Percentiles rank a stretch among this genome's conserved stretches.
These are phyloP conservation scores for Debaryomycetaceae sp. DNA, from an alignment of 1,139 yeast species.

Conservation along the genomic window DNA sequence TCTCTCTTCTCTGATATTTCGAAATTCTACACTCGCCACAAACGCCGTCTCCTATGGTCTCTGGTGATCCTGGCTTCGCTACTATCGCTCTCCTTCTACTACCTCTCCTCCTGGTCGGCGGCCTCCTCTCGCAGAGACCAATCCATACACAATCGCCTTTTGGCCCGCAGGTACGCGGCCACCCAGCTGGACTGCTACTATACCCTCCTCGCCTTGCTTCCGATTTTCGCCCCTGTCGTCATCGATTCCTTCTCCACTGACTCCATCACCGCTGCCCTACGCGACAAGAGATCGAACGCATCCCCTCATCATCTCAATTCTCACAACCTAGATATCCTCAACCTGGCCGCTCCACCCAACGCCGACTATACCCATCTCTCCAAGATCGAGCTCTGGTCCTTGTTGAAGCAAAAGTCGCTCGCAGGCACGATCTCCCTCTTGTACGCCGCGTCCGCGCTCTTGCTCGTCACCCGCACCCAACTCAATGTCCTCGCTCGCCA, in stretches of 20 bases:
- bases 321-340: constrained; percentile 6
- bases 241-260: constrained; percentile 61
- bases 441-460: constrained; percentile 58
- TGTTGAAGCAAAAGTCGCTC: constrained; percentile 64
- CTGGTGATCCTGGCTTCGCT: constrained; percentile 52
- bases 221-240: constrained; percentile 62
- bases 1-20: constrained; percentile 43
- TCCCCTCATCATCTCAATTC: constrained; percentile 1
- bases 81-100: no score
- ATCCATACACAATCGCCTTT: constrained; percentile 70
- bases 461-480: constrained; percentile 73
- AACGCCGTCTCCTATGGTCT: constrained; percentile 45
- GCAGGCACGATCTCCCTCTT: constrained; percentile 64
- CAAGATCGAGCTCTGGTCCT: constrained; percentile 79
- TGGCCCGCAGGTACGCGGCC: constrained; percentile 58
- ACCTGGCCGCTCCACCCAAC: constrained; percentile 8
- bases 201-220: constrained; percentile 75
- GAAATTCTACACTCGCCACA: constrained; percentile 51
- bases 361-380: constrained; percentile 29
- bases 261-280: constrained; percentile 58
- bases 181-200: constrained; percentile 86
- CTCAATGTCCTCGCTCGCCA: constrained; percentile 80
- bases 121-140: no score
- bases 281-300: constrained; percentile 41
- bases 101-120: no score